Conservation (phyloP, 2,329 filamentous ascomycete genomes). For the Paecilomyces sp. region DNA sequence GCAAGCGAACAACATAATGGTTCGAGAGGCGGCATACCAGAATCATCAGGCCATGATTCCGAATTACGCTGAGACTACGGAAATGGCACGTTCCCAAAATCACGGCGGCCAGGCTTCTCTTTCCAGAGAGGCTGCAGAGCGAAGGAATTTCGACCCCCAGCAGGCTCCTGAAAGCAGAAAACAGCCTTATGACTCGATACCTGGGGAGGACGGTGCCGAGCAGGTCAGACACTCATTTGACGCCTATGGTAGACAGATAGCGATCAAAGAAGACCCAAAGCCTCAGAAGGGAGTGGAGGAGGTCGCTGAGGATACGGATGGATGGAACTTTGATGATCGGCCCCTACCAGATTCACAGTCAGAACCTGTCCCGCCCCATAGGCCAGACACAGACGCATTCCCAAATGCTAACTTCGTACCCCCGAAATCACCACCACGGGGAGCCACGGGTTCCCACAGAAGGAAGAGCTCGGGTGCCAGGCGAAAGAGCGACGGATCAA, state of each 20-base stretch:
- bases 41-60: slow-evolving; percentile 55
- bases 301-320: slow-evolving; percentile 55
- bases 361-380: slow-evolving; percentile 46
- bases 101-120: slow-evolving; percentile 34
- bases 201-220: slow-evolving; percentile 49
- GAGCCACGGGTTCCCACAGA: slow-evolving; percentile 59
- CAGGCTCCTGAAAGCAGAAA: slow-evolving; percentile 48
- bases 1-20: slow-evolving; percentile 30
- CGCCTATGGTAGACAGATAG: slow-evolving; percentile 47
- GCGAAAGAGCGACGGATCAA: slow-evolving; percentile 54
- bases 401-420: slow-evolving; percentile 70
- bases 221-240: slow-evolving; percentile 55
- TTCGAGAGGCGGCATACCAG: slow-evolving; percentile 48
- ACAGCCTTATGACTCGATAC: slow-evolving; percentile 33
- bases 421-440: slow-evolving; percentile 70
- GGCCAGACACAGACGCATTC: slow-evolving; percentile 83
- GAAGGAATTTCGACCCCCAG: slow-evolving; percentile 32
- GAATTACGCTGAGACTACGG: slow-evolving; percentile 36
- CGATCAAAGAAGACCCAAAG: slow-evolving; percentile 34
- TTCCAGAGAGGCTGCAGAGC: slow-evolving; percentile 34
- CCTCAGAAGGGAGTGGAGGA: slow-evolving; percentile 40
- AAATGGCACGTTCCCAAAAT: slow-evolving; percentile 33
- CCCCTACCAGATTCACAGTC: slow-evolving; percentile 44
- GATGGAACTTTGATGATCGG: slow-evolving; percentile 89
- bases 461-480: slow-evolving; percentile 74